These are phyloP conservation scores for Penicillium sp. DNA, from an alignment of 2,329 filamentous ascomycete species.

Conservation along the genomic window DNA sequence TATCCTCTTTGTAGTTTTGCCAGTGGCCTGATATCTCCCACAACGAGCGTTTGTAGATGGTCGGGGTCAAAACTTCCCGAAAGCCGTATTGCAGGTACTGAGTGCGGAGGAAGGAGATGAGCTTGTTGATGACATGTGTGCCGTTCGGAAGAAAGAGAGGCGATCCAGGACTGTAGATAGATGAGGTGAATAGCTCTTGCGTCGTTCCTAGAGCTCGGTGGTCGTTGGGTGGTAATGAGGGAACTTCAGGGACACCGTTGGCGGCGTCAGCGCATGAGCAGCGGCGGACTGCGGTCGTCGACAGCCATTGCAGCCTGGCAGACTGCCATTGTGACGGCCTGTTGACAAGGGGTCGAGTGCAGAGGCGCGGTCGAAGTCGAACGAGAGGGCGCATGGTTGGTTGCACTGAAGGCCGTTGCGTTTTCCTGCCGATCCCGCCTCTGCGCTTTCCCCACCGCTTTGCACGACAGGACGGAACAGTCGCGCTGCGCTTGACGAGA, in stretches of 20 bases:
- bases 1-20: conserved; percentile 87
- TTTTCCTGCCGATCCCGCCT: conserved; percentile 18
- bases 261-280: conserved; percentile 25
- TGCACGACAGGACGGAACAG: conserved; percentile 8
- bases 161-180: conserved; percentile 77
- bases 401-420: conserved; percentile 11
- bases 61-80: conserved; percentile 83
- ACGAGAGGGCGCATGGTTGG: conserved; percentile 25
- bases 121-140: conserved; percentile 76
- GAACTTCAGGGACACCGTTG: conserved; percentile 18
- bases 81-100: conserved; percentile 85
- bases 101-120: conserved; percentile 75
- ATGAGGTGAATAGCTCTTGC: conserved; percentile 76
- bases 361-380: conserved; percentile 17
- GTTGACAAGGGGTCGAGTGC: conserved; percentile 5
- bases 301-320: conserved; percentile 16
- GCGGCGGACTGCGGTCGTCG: conserved; percentile 17
- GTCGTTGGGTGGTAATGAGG: conserved; percentile 44
- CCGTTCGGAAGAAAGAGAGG: conserved; percentile 82
- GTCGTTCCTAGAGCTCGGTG: conserved; percentile 51
- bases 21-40: conserved; percentile 85
- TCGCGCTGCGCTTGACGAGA: conserved; percentile 2
- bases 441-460: conserved; percentile 23
- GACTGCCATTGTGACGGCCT: conserved; percentile 3
- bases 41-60: conserved; percentile 82